phyloP scores from a whole-genome alignment of 2,329 filamentous ascomycete genomes.

The Aspergillus texensis region DNA sequence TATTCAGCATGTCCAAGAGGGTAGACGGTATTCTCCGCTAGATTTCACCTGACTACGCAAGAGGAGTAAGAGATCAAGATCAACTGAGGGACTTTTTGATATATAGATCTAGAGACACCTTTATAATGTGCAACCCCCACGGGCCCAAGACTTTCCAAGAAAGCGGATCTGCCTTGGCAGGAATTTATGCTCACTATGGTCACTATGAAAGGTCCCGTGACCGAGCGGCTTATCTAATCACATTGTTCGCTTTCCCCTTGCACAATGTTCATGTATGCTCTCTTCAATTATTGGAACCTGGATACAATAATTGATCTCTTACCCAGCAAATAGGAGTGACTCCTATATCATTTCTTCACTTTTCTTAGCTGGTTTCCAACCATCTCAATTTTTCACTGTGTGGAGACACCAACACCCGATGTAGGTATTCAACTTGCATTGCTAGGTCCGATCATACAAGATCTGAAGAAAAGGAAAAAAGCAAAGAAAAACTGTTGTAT shows the following conservation, averaged over 20 bases:
- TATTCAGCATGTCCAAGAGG: background rate
- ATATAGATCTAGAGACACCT: background rate
- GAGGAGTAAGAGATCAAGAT: background rate
- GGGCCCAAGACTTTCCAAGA: background rate
- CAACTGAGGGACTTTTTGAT: background rate
- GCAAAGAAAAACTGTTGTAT: background rate
- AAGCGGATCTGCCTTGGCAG: background rate
- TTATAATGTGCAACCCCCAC: background rate
- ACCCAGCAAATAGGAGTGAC: background rate
- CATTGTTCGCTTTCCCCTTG: background rate
- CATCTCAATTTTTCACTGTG: background rate
- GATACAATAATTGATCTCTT: background rate
- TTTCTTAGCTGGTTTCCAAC: background rate
- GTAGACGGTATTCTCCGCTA: background rate
- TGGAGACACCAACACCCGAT: background rate
- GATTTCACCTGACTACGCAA: background rate
- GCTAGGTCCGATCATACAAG: background rate
- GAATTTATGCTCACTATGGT: background rate
- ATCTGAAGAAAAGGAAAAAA: background rate
- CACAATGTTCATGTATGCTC: background rate
- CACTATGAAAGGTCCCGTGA: background rate
- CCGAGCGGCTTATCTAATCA: background rate
- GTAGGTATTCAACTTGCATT: background rate
- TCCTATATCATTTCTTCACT: background rate
- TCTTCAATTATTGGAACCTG: slow-evolving; percentile 1